These are phyloP conservation scores for Fusarium xyrophilum DNA, from an alignment of 2,329 filamentous ascomycete genomes.

Conservation along the genomic window DNA sequence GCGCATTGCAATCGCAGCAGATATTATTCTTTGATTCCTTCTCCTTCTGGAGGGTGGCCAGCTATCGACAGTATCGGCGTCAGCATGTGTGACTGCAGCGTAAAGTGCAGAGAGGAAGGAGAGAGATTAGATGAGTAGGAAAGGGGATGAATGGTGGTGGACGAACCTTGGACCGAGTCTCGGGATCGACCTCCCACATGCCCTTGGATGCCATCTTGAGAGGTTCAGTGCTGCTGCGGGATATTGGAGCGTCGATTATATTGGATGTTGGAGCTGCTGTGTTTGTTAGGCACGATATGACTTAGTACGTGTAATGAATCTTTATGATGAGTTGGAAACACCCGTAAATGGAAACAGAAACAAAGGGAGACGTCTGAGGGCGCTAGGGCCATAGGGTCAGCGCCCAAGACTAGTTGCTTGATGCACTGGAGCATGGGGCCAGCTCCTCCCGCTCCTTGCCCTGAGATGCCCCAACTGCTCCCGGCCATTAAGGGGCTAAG, in stretches of 20 bases:
- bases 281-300: background rate
- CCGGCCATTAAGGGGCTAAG: slow-evolving; percentile 18
- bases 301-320: background rate
- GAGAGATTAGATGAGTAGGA: slow-evolving; percentile 1
- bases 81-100: slow-evolving; percentile 18
- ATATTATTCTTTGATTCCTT: slow-evolving; percentile 83
- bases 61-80: slow-evolving; percentile 56
- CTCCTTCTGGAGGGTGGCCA: slow-evolving; percentile 91
- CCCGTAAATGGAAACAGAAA: slow-evolving; percentile 21
- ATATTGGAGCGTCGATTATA: slow-evolving; percentile 2
- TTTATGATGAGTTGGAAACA: slow-evolving; percentile 22
- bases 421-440: slow-evolving; percentile 16
- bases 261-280: background rate
- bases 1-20: slow-evolving; percentile 95
- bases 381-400: slow-evolving; percentile 25
- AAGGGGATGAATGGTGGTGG: slow-evolving; percentile 6
- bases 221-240: slow-evolving; percentile 1
- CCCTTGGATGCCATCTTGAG: slow-evolving; percentile 69
- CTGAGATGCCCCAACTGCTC: background rate
- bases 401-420: slow-evolving; percentile 11
- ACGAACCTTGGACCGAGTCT: slow-evolving; percentile 90
- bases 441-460: slow-evolving; percentile 18
- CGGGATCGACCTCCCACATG: slow-evolving; percentile 99
- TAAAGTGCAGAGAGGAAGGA: background rate
- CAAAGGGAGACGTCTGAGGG: slow-evolving; percentile 25